Conservation (phyloP, 2,329 filamentous ascomycete genomes). For the Triangularia verruculosa region DNA sequence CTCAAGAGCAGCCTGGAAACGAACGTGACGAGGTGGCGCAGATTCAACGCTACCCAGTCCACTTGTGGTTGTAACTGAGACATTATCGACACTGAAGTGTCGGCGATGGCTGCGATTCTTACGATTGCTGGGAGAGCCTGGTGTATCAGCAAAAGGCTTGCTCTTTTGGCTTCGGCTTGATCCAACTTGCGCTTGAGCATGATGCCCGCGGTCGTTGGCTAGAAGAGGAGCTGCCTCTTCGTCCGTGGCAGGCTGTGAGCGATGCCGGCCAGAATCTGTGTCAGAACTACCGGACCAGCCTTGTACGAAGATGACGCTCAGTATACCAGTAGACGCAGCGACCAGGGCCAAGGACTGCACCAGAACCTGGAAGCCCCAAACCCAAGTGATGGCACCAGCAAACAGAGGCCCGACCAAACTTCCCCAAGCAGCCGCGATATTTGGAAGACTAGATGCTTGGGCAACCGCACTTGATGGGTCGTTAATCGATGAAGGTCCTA, state of each 20-base stretch:
- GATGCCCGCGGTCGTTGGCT: neutral
- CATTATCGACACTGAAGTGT: slow-evolving; percentile 29
- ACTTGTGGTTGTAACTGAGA: slow-evolving; percentile 24
- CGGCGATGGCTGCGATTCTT: slow-evolving; percentile 21
- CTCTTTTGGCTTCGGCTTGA: slow-evolving; percentile 1
- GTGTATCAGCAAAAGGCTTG: slow-evolving; percentile 14
- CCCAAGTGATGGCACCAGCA: slow-evolving; percentile 19
- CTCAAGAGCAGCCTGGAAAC: slow-evolving; percentile 27
- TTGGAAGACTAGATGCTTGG: slow-evolving; percentile 18
- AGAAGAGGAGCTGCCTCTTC: slow-evolving; percentile 26
- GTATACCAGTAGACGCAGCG: slow-evolving; percentile 14
- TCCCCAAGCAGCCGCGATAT: slow-evolving; percentile 25
- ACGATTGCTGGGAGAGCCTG: slow-evolving; percentile 9
- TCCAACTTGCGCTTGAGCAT: neutral
- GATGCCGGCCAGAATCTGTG: neutral
- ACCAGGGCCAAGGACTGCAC: slow-evolving; percentile 17
- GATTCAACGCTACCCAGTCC: slow-evolving; percentile 20
- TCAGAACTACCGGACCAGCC: slow-evolving; percentile 23
- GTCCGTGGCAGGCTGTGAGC: slow-evolving; percentile 7
- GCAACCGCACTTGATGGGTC: slow-evolving; percentile 15
- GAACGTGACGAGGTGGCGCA: slow-evolving; percentile 18
- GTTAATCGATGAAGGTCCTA: neutral
- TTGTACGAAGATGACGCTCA: slow-evolving; percentile 23
- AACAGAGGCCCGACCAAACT: slow-evolving; percentile 24
- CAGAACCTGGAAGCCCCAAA: slow-evolving; percentile 24